Percentiles rank a stretch among this genome's conserved stretches.
Evolutionary conservation across 768 basidiomycete species (phyloP).

Genomic region (Rhodotorula taiwanensis): DNA sequence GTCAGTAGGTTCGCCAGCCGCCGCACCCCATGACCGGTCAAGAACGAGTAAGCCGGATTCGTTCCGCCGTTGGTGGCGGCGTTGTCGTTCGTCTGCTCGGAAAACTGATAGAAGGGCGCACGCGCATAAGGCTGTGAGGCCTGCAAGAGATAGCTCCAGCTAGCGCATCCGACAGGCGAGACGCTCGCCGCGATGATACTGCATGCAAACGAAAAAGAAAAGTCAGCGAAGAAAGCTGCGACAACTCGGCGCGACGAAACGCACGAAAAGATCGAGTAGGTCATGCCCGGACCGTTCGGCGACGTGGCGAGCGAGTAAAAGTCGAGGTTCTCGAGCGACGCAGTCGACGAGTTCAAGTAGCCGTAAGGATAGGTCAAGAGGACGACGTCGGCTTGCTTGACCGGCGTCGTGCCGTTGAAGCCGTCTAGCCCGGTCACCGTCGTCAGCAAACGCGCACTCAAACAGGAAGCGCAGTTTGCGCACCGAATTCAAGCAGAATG

Average conservation of each 20-base stretch:
- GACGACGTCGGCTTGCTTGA: slow-evolving; percentile 37
- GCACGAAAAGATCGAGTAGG: slow-evolving; percentile 15
- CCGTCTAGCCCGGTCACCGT: slow-evolving; percentile 1
- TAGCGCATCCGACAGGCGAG: slow-evolving; percentile 22
- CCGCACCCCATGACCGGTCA: slow-evolving; percentile 24
- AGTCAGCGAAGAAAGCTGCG: background rate
- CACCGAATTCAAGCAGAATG: slow-evolving; percentile 20
- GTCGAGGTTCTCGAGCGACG: slow-evolving; percentile 20
- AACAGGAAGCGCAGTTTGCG: too few species aligned
- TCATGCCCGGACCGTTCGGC: slow-evolving; percentile 30
- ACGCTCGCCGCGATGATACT: slow-evolving; percentile 17
- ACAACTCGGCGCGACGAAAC: too few species aligned
- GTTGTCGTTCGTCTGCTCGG: slow-evolving; percentile 22
- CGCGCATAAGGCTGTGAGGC: slow-evolving; percentile 21
- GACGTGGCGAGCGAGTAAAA: slow-evolving; percentile 17
- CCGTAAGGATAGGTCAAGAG: slow-evolving; percentile 32
- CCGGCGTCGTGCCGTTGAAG: slow-evolving; percentile 21
- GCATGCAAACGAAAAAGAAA: background rate
- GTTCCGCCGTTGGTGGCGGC: slow-evolving; percentile 20
- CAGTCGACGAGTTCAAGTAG: background rate
- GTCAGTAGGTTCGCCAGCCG: too few species aligned
- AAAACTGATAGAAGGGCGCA: slow-evolving; percentile 29
- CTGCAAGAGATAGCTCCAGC: slow-evolving; percentile 25
- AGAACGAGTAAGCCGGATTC: slow-evolving; percentile 16
- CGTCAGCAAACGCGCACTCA: background rate